These are phyloP conservation scores for Sordariomycetes sp. DNA, from an alignment of 2,329 filamentous ascomycete species.

Conservation along the genomic window DNA sequence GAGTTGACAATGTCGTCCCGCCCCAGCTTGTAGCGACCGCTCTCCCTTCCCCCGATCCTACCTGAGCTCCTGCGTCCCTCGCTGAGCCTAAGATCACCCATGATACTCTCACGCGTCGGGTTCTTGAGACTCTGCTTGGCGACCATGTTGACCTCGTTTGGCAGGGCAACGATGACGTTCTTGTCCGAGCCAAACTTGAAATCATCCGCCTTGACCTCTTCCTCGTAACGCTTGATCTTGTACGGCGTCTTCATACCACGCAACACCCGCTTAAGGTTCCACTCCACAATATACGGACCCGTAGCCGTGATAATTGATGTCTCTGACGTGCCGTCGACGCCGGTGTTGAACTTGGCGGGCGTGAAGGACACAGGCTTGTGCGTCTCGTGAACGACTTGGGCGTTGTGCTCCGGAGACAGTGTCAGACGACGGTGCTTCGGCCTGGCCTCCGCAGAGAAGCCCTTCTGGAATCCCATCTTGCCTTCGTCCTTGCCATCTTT, in stretches of 20 bases:
- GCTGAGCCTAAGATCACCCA: constrained; percentile 42
- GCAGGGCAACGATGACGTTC: constrained; percentile 93
- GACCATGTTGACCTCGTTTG: constrained; percentile 98
- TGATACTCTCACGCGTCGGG: constrained; percentile 90
- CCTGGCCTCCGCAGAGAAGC: constrained; percentile 87
- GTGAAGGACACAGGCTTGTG: constrained; percentile 81
- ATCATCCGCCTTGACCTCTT: constrained; percentile 95
- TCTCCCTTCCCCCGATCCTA: constrained; percentile 41
- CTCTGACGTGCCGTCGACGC: constrained; percentile 62
- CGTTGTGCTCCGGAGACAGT: constrained; percentile 83
- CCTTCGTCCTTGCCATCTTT: constrained; percentile 93
- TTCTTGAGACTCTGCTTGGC: constrained; percentile 75
- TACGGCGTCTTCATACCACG: constrained; percentile 78
- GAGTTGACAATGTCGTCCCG: constrained; percentile 78
- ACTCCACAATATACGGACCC: constrained; percentile 92
- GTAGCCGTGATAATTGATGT: constrained; percentile 96
- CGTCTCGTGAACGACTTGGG: constrained; percentile 96
- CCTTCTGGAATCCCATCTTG: constrained; percentile 93
- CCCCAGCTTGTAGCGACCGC: constrained; percentile 63
- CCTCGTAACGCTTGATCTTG: constrained; percentile 90
- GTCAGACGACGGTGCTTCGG: constrained; percentile 86
- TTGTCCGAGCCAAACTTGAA: constrained; percentile 97
- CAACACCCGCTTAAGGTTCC: constrained; percentile 87
- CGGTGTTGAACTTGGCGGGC: constrained; percentile 87
- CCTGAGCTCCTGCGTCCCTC: constrained; percentile 40